phyloP scores from a whole-genome alignment of 345 rosid species.

The Dipteronia sinensis region DNA sequence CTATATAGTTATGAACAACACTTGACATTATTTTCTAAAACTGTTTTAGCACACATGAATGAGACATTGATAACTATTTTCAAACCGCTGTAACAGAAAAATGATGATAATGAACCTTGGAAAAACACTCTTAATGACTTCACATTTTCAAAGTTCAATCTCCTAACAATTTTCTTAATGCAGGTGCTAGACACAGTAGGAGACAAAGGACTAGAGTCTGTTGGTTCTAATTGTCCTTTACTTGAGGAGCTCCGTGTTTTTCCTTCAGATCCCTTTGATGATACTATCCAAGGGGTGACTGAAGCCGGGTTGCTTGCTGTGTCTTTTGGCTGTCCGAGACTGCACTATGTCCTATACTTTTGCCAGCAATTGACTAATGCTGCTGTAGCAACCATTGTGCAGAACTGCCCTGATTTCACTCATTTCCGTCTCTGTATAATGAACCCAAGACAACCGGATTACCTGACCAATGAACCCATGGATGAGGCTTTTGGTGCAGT shows the following conservation, averaged over 20 bases:
- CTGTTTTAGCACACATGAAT: too few relatives aligned
- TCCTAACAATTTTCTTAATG: constrained; percentile 14
- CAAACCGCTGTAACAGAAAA: too few relatives aligned
- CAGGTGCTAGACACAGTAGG: constrained; percentile 70
- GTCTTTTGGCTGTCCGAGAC: constrained; percentile 60
- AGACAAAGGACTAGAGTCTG: constrained; percentile 65
- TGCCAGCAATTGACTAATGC: constrained; percentile 75
- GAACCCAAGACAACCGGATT: constrained; percentile 67
- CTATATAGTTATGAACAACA: too few relatives aligned
- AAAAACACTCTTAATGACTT: too few relatives aligned
- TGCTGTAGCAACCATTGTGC: constrained; percentile 64
- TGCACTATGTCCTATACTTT: constrained; percentile 67
- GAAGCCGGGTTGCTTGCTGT: constrained; percentile 37
- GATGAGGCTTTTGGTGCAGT: constrained; percentile 81
- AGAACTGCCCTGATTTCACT: constrained; percentile 70
- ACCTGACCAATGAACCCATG: constrained; percentile 59
- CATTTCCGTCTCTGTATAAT: constrained; percentile 79
- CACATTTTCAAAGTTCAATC: neutral
- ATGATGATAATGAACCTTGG: too few relatives aligned
- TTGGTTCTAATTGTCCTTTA: constrained; percentile 53
- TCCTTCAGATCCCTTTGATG: too few relatives aligned
- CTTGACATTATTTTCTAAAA: too few relatives aligned
- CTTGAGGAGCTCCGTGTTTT: constrained; percentile 65
- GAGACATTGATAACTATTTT: too few relatives aligned
- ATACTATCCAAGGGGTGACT: too few relatives aligned